Conservation (phyloP, 129 eudicot species). For the Centrapalus pauciflorus region DNA sequence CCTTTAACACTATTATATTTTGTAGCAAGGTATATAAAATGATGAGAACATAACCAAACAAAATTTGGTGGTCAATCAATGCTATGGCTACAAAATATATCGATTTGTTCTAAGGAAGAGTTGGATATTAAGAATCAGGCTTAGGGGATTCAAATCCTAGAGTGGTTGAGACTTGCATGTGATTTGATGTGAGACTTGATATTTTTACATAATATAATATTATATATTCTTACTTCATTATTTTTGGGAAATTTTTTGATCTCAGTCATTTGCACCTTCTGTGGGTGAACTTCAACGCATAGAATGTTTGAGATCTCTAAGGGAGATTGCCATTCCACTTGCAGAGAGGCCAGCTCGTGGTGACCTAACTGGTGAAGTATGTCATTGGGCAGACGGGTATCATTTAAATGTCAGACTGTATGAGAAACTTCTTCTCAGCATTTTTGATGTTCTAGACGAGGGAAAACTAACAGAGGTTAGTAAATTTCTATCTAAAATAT, state of each 20-base stretch:
- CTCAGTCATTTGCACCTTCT: conserved; percentile 82
- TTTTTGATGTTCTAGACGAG: conserved; percentile 95
- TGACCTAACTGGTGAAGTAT: conserved; percentile 98
- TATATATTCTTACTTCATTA: conserved; percentile 3
- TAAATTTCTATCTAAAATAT: background rate
- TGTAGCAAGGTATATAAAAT: background rate
- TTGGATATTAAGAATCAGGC: background rate
- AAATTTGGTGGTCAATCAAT: background rate
- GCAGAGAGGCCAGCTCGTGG: conserved; percentile 99
- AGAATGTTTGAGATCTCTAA: conserved; percentile 79
- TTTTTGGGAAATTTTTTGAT: conserved; percentile 1
- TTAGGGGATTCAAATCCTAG: conserved; percentile 3
- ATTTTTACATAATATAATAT: conserved; percentile 2
- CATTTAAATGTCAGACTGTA: conserved; percentile 88
- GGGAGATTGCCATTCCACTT: conserved; percentile 81
- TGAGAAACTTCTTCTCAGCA: conserved; percentile 84
- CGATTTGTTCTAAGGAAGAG: background rate
- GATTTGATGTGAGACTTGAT: background rate
- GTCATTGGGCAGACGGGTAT: conserved; percentile 99
- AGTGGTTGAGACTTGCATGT: background rate
- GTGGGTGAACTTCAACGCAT: conserved; percentile 93
- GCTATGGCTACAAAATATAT: background rate
- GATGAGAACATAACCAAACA: background rate
- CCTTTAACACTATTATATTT: background rate
- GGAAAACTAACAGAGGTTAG: conserved; percentile 99